Base-by-base conservation (phyloP, 768 basidiomycete genomes). In the Roridomyces roridus region DNA sequence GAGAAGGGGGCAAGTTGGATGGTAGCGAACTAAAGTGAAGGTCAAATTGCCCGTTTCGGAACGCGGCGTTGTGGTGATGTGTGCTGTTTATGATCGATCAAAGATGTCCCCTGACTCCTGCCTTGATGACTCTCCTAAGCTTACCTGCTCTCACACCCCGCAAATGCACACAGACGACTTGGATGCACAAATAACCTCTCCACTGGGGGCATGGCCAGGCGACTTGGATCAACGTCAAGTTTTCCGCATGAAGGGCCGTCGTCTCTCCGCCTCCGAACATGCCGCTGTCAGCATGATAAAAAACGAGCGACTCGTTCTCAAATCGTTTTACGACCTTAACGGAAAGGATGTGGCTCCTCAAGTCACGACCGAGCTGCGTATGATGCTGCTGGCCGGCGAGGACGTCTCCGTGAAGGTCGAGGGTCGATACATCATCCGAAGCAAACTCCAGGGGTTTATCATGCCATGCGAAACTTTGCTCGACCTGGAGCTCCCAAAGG, bases 341-440 rank as follows among this genome's bases (percentile, higher is more conserved):
- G 47, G 26, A 36, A 5, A 37, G 10, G 23, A 49, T 18, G 8
- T 49, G 34, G 18, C 34, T 37, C 34, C 47, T 5, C 14, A 18
- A 24, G 35, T 37, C 35, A 34, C 14, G n/a, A 29, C 15, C 31
- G 47, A 49, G 35, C 5, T 49, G 35, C 47, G 47, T 37, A 49
- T 49, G 47, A 49, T 49, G 47, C 35, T 49, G 34, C 35, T 49
- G 47, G 47, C 47, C 21, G 47, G 47, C 47, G 29, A 35, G 25
- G 47, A 49, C 47, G 6, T 37, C n/a, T 35, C 47, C 34, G 47
- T 49, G 14, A 36, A 21, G 20, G 34, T 37, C 20, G 20, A 35
- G 20, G 47, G 2, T 80, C 76, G 11, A 85, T 14, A 36, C 34
- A 6, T 49, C 35, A 10, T 36, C 8, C 4, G 20, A 37, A 34